Percentiles rank a stretch among this genome's conserved stretches.
These are phyloP conservation scores for Zygosaccharomyces rouxii DNA, from an alignment of 805 yeast species.

Conservation along the genomic window DNA sequence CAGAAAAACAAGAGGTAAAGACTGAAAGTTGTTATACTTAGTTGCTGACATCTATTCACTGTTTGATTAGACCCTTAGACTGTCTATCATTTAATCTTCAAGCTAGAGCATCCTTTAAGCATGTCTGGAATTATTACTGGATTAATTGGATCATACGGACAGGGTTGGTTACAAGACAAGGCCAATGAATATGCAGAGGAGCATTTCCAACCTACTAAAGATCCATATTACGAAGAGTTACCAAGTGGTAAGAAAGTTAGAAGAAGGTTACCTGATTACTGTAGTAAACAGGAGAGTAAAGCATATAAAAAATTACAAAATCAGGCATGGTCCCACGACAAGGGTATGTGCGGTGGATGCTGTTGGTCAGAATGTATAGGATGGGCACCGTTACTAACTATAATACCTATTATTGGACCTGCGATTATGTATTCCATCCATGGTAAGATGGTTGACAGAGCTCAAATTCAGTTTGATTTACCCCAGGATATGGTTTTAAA, in stretches of 20 bases:
- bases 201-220: slow-evolving; percentile 36
- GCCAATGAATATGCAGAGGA: slow-evolving; percentile 27
- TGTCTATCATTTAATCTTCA: background rate
- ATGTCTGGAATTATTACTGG: slow-evolving; percentile 16
- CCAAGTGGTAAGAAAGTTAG: slow-evolving; percentile 50
- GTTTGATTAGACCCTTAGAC: background rate
- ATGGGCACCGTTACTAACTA: slow-evolving; percentile 63
- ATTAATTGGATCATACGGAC: slow-evolving; percentile 12
- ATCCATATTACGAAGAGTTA: slow-evolving; percentile 57
- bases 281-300: slow-evolving; percentile 55
- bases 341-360: slow-evolving; percentile 72
- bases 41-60: no score
- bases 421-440: slow-evolving; percentile 74
- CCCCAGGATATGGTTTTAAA: slow-evolving; percentile 60
- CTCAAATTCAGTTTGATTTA: slow-evolving; percentile 51
- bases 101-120: background rate
- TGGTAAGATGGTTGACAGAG: slow-evolving; percentile 55
- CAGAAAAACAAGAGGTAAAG: no score
- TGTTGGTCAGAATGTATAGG: slow-evolving; percentile 68
- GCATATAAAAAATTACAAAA: slow-evolving; percentile 70
- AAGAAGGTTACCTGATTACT: slow-evolving; percentile 56
- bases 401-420: slow-evolving; percentile 86
- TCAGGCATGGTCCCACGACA: slow-evolving; percentile 85
- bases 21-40: no score
- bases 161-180: slow-evolving; percentile 19